Evolutionary conservation across 169 alveolate genomes (phyloP), one percentile per base, ranked within the genome.

Genomic region (Babesia gibsoni): DNA sequence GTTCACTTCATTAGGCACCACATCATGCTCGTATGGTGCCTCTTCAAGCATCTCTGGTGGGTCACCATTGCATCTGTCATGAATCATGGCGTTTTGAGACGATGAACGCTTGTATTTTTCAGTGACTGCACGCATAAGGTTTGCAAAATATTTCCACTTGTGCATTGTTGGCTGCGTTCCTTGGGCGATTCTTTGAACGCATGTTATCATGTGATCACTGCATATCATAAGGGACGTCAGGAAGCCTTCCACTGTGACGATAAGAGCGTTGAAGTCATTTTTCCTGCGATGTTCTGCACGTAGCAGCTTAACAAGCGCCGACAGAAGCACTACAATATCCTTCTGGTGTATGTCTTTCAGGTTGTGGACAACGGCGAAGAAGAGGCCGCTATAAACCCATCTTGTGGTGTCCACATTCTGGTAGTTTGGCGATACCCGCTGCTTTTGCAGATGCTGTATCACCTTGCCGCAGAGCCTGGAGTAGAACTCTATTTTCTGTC

Each of bases 381-480:
- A 59, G 2, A 72, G 39, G 41, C 83, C 83, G 32, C 41, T 52
- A 52, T 46, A 72, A 22, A 25, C 36, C 84, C 84, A 73, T 32
- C 52, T 27, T 27, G 82, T 52, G 27, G 46, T 27, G 7, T 66
- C 67, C 0, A 30, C 41, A 18, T 39, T 20, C 18, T 2, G 35
- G n/a, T 25, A 9, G 8, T 4, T 14, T 9, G 69, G 58, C 10
- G 58, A 16, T 16, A 16, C 27, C 9, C 8, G 41, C 23, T 73
- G 77, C 61, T 63, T 73, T 20, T 59, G 43, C 41, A 73, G 52
- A 32, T 59, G 77, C 52, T 64, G 66, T 20, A 65, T 36, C 27
- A 73, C 46, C 54, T 37, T 61, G 22, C 84, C 84, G 46, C 77
- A 64, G 5, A 73, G 50, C 16, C 61, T 65, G 0, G 75, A 52